Conservation (phyloP, 164 flowering plant species). For the Macadamia integrifolia region DNA sequence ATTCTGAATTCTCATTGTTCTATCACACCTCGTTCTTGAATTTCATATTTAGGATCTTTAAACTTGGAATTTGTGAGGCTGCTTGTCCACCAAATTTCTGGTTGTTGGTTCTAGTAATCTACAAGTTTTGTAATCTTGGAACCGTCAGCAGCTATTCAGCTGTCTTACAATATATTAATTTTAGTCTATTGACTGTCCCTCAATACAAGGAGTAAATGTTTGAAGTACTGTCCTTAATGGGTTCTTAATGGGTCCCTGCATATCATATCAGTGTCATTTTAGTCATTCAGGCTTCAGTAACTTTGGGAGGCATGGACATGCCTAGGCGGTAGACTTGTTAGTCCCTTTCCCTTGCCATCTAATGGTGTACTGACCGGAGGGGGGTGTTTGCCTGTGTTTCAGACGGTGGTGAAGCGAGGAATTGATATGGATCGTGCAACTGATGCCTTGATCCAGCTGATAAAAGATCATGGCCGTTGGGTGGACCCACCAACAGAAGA, state of each 20-base stretch:
- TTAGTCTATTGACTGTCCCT: too few species aligned
- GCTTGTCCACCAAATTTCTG: neutral
- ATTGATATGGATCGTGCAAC: conserved; percentile 87
- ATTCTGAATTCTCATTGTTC: neutral
- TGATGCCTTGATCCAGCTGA: conserved; percentile 86
- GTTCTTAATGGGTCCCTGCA: too few species aligned
- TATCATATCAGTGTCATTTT: too few species aligned
- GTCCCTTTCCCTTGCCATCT: neutral
- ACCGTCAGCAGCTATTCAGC: too few species aligned
- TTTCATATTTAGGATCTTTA: neutral
- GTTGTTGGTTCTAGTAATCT: neutral
- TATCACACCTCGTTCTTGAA: neutral
- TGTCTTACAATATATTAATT: too few species aligned
- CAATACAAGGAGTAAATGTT: too few species aligned
- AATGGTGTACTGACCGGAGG: neutral
- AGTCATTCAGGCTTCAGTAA: too few species aligned
- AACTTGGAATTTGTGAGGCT: neutral
- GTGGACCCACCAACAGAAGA: conserved; percentile 87
- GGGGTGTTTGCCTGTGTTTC: conserved; percentile 14
- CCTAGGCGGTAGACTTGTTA: neutral
- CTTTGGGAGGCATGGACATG: too few species aligned
- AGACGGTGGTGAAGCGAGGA: conserved; percentile 89
- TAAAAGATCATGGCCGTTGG: conserved; percentile 96
- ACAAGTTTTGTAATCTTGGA: neutral
- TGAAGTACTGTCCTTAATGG: too few species aligned